Percentiles rank a stretch among this genome's conserved stretches.
phyloP scores from a whole-genome alignment of 345 rosid species.

The Arabidopsis suecica region DNA sequence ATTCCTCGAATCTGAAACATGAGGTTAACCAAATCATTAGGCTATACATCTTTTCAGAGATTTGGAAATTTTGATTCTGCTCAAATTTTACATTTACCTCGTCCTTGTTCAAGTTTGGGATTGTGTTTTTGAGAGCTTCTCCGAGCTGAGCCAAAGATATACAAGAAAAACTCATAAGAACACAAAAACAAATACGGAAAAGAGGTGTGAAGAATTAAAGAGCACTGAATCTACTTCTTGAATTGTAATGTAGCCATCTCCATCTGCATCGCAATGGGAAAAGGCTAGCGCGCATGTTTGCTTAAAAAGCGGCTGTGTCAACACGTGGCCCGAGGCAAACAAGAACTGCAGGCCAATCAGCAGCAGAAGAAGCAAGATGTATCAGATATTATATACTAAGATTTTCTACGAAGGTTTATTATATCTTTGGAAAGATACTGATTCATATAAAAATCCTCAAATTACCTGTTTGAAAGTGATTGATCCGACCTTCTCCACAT shows the following conservation, averaged over 20 bases:
- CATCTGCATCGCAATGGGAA: conserved; percentile 56
- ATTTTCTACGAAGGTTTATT: background rate
- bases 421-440: background rate
- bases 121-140: conserved; percentile 55
- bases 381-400: background rate
- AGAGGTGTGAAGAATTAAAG: background rate
- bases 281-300: conserved; percentile 76
- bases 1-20: conserved; percentile 59
- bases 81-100: conserved; percentile 55
- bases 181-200: conserved; percentile 19
- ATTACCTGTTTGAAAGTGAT: conserved; percentile 91
- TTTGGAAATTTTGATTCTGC: background rate
- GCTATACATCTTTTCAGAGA: background rate
- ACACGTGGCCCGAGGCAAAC: conserved; percentile 76
- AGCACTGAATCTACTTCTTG: conserved; percentile 58
- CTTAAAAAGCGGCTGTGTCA: conserved; percentile 65
- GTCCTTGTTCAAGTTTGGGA: conserved; percentile 57
- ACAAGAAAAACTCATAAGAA: conserved; percentile 28
- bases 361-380: conserved; percentile 16
- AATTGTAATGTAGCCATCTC: conserved; percentile 56
- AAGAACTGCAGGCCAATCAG: conserved; percentile 67
- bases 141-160: conserved; percentile 60
- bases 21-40: conserved; percentile 17
- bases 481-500: conserved; percentile 73
- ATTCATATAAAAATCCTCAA: conserved; percentile 12